Base-by-base conservation (phyloP, 2,329 filamentous ascomycete species). In the Cytospora leucostoma region DNA sequence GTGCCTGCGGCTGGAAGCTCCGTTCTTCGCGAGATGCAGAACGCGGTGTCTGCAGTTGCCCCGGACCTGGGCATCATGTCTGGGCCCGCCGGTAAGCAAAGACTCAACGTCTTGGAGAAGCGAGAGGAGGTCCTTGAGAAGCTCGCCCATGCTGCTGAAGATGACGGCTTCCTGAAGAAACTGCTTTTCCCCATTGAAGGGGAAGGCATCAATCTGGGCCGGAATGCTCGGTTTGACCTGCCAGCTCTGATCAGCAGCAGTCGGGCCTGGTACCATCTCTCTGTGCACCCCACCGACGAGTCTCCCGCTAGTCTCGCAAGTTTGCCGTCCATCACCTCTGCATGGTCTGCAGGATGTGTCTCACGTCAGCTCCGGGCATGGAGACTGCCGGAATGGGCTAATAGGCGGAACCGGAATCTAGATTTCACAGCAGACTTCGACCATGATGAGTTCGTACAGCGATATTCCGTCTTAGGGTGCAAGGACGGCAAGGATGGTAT, bases 391-490 rank as follows among this genome's bases (percentile, higher is more conserved):
- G 95, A 99, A 75, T 99, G 95, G 95, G 92, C 93, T 1, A 99
- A 98, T 73, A 88, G 94, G 62, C 87, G 95, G 56, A 96, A 93
- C 74, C 92, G 92, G 74, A 88, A 90, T 70, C 86, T 98, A 2
- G 95, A 99, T 73, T 99, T 96, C 75, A 99, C 95, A 0, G 92
- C 93, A 1, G 95, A 99, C 72, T 99, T 98, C 69, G 95, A 99
- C 71, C 80, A 93, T 6, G 92, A 97, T 17, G 95, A 99, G 74
- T 98, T 99, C 70, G 85, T 88, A 21, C 87, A 89, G 69, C 88
- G 95, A 52, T 99, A 97, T 73, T 82, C 87, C 6, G 81, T 86
- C 7, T 83, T 99, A 0, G 95, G 95, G 15, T 99, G 95, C 75
- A 86, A 89, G 69, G 92, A 96, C 67, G 95, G 95, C 62, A 88